Base-by-base conservation (phyloP, 805 yeast species). In the Teunomyces stri region DNA sequence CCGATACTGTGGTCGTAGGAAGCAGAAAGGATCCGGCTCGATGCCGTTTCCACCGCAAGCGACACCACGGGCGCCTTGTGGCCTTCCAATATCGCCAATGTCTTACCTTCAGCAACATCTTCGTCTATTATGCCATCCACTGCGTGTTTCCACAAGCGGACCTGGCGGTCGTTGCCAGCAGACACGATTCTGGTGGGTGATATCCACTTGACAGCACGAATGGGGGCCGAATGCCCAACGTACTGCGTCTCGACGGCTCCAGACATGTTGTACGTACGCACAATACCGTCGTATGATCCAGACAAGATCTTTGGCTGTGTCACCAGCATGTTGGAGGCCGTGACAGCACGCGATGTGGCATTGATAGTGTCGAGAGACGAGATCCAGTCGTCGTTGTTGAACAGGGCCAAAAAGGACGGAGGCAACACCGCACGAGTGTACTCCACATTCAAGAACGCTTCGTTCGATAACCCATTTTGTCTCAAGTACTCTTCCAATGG, bases 241-340 rank as follows among this genome's bases (percentile, higher is more conserved):
- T 86, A 80, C 64, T 89, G 96, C 51, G 85, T 81, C 56, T 82
- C 85, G 7, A 91, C 85, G 43, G 80, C 76, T 7, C 97, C 98
- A 12, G 88, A 78, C 66, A 81, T 69, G 61, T 89, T 84, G 83
- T 91, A 94, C 9, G 94, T 82, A 53, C 98, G 80, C 20, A 92
- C 96, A 27, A 92, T 79, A 57, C 98, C 98, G 65, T 94, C 99
- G 61, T 91, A 94, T 0, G 96, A 84, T 34, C 98, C 99, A 11
- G 94, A 82, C 39, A 90, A 74, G 45, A 92, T 87, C 59, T 78
- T 77, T 28, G 83, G 76, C 37, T 71, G 66, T 4, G 63, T 57
- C 28, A 71, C 66, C 9, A 55, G 30, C 47, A 58, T 46, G 43
- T 59, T 60, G 29, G 64, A 57, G 6, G 56, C 41, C 3, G 52